Percentiles rank a stretch among this genome's conserved stretches.
Evolutionary conservation across 805 yeast genomes (phyloP).

Genomic region (Yarrowia phangngaensis): DNA sequence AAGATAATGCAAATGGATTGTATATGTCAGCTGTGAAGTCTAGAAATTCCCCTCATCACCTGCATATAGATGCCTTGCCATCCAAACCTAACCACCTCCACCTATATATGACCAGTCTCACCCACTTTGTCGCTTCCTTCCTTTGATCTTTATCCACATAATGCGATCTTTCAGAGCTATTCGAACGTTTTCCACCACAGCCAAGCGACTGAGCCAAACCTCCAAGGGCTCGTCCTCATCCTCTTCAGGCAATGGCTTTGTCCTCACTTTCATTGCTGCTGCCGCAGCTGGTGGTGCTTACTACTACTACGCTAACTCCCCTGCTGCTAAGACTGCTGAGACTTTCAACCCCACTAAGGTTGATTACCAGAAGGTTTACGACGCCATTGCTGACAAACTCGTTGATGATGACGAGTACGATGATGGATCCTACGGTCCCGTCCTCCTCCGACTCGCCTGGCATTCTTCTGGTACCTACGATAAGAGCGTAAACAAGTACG

Average conservation of each 20-base stretch:
- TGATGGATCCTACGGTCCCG: conserved; percentile 69
- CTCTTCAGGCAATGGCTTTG: conserved; percentile 25
- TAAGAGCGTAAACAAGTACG: conserved; percentile 43
- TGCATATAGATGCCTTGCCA: conserved; percentile 12
- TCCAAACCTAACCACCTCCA: conserved; percentile 12
- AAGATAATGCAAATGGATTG: no score
- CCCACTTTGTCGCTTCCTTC: not conserved
- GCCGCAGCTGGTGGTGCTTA: conserved; percentile 37
- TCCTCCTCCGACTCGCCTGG: conserved; percentile 72
- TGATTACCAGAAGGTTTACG: conserved; percentile 73
- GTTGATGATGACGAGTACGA: conserved; percentile 47
- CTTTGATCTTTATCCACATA: not conserved
- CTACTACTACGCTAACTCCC: conserved; percentile 36
- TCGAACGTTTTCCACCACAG: conserved; percentile 18
- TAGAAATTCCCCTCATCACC: conserved; percentile 19
- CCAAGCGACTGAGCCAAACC: conserved; percentile 18
- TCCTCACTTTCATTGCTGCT: conserved; percentile 29
- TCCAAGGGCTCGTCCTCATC: conserved; percentile 23
- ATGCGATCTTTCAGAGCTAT: conserved; percentile 26
- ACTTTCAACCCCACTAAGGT: conserved; percentile 39
- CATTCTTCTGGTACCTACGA: conserved; percentile 79
- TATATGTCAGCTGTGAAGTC: no score
- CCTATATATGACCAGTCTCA: conserved; percentile 11
- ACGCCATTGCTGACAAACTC: conserved; percentile 66
- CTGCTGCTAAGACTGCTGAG: conserved; percentile 38